Base-by-base conservation (phyloP, 108 stramenopile species). In the Stephanodiscus triporus region DNA sequence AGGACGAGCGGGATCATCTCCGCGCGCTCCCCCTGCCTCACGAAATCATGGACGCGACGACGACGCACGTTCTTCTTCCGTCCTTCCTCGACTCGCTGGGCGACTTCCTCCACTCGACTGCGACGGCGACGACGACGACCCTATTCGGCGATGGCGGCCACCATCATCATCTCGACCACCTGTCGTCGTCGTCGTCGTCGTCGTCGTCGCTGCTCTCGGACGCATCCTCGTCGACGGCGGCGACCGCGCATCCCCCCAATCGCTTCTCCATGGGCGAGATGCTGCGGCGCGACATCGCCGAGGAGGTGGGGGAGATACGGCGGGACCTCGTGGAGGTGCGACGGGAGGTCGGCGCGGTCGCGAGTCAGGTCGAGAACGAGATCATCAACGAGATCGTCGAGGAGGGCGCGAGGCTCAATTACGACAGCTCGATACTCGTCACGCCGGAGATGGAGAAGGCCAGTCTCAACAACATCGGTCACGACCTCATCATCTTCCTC, bases 401-500 rank as follows among this genome's bases (percentile, higher is more conserved):
- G 50, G 20, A 29, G 11, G 59, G 37, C 10, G 16, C 27, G 24
- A 47, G 22, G 1, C 14, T 48, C 10, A 51, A 59, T 6, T 34
- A 43, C 43, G 61, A 62, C 14, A 29, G 26, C 3, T 55, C 68
- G 1, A 40, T 56, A 29, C 23, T 34, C 14, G 62, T 83, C 7
- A 83, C 77, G 13, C 76, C 73, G 14, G 73, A 74, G 58, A 83
- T 83, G 50, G 82, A 83, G 63, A 73, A 74, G 19, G 49, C 57
- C 6, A 59, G 77, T 23, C 42, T 87, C 26, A 72, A 72, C 10
- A 55, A 76, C 38, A 50, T 87, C 19, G 90, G 90, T 4, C 85
- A 83, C 54, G 90, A 91, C 60, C 74, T 91, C 59, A 81, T 91
- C 49, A 78, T 84, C 14, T 88, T 91, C 65, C 56, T 91, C 11